Percentiles rank a stretch among this genome's conserved stretches.
These are phyloP conservation scores for Phytophthora macrochlamydospora DNA, from an alignment of 352 stramenopile species.

Conservation along the genomic window DNA sequence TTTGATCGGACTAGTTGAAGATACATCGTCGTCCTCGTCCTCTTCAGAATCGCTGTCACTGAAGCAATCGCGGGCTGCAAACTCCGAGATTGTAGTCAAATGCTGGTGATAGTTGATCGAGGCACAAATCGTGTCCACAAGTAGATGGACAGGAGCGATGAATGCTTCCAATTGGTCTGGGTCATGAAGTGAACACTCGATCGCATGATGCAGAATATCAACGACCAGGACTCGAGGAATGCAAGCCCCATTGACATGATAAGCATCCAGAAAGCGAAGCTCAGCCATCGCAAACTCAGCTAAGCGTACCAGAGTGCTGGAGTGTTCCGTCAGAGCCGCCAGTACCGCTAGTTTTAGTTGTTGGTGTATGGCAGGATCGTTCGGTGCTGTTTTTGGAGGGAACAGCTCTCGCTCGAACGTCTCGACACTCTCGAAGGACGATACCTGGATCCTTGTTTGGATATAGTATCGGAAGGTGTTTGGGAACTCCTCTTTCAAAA, in stretches of 20 bases:
- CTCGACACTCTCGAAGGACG: slow-evolving; percentile 78
- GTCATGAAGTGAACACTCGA: slow-evolving; percentile 54
- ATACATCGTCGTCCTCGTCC: slow-evolving; percentile 32
- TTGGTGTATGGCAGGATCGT: slow-evolving; percentile 57
- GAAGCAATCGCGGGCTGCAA: slow-evolving; percentile 75
- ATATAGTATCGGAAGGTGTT: slow-evolving; percentile 84
- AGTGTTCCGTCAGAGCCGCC: slow-evolving; percentile 49
- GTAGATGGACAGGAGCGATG: slow-evolving; percentile 49
- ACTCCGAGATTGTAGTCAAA: slow-evolving; percentile 72
- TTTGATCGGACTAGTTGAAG: slow-evolving; percentile 25
- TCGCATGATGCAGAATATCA: slow-evolving; percentile 60
- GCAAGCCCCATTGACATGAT: slow-evolving; percentile 45
- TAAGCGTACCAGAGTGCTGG: slow-evolving; percentile 50
- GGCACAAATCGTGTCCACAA: slow-evolving; percentile 64
- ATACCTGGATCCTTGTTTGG: slow-evolving; percentile 65
- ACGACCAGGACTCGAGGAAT: slow-evolving; percentile 61
- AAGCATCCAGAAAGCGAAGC: slow-evolving; percentile 68
- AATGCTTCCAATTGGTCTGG: slow-evolving; percentile 51
- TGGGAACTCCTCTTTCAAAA: slow-evolving; percentile 69
- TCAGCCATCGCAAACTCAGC: slow-evolving; percentile 65
- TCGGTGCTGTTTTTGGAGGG: slow-evolving; percentile 50
- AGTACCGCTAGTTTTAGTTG: slow-evolving; percentile 64
- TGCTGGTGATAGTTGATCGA: slow-evolving; percentile 84
- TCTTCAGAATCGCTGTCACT: slow-evolving; percentile 77
- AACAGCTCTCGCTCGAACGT: slow-evolving; percentile 75